Base-by-base conservation (phyloP, 805 yeast genomes). In the Komagataella pastoris region DNA sequence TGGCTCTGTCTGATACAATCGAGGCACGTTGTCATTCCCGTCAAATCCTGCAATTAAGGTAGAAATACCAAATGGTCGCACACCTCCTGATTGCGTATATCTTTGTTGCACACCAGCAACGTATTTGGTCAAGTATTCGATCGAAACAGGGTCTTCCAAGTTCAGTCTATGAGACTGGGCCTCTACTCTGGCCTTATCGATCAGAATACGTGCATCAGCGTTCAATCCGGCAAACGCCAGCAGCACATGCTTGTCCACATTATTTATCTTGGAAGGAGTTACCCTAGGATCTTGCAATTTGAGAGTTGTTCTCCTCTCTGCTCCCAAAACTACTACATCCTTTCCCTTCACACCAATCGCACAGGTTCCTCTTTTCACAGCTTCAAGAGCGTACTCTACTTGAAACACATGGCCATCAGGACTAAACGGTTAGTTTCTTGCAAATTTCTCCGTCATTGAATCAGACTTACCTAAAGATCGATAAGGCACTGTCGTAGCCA, bases 331-430 rank as follows among this genome's bases (percentile, higher is more conserved):
- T 8, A 93, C 98, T 54, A 83, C 80, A 55, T 82, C 83, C 56
- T 77, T 76, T 51, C 98, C 98, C 66, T 90, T 91, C 54, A 93
- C 91, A 46, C 97, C 99, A 48, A 93, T 96, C 1, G 98, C 97
- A 65, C 97, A 88, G 2, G 99, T 93, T 54, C 99, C 99, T 70
- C 98, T 80, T 65, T 91, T 93, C 47, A 93, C 99, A 0, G 99
- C 99, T 66, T 93, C 99, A 45, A 85, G 76, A 23, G 99, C 99
- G 62, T 93, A 93, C 68, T 93, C 98, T 46, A 93, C 99, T 76
- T 93, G 99, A 75, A 91, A 91, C 65, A 91, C 96, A 67, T 91
- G 97, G 54, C 99, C 99, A 72, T 91, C 99, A 58, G 99, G 99
- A 68, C 93, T 85, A 58, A n/a, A 49, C 21, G 54, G 49, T 51